These are phyloP conservation scores for Aspergillus bertholletiae DNA, from an alignment of 495 filamentous ascomycete species.

Conservation along the genomic window DNA sequence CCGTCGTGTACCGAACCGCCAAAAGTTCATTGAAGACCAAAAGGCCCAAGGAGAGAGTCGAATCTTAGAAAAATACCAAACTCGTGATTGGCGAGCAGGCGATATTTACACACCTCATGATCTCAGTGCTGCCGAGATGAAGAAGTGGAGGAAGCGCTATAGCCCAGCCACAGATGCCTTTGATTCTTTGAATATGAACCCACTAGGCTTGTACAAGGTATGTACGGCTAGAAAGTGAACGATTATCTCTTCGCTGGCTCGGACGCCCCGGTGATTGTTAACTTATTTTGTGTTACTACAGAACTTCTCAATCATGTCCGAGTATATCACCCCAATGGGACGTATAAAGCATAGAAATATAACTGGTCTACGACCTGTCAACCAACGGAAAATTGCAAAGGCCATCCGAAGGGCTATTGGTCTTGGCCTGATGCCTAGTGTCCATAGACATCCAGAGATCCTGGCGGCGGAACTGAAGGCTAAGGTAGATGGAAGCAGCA, in stretches of 20 bases:
- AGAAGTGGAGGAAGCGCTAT: constrained; percentile 56
- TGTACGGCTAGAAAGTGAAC: constrained; percentile 14
- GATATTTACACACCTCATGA: constrained; percentile 92
- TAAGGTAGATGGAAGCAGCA: constrained; percentile 21
- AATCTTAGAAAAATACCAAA: constrained; percentile 34
- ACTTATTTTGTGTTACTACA: constrained; percentile 25
- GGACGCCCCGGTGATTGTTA: neutral
- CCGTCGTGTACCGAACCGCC: constrained; percentile 29
- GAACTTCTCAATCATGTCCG: constrained; percentile 92
- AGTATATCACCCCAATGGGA: constrained; percentile 80
- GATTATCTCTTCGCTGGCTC: neutral
- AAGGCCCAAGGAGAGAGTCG: constrained; percentile 36
- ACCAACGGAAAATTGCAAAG: constrained; percentile 90
- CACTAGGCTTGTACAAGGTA: constrained; percentile 82
- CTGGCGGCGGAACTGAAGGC: constrained; percentile 45
- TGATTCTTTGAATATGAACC: constrained; percentile 77
- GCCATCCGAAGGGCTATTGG: constrained; percentile 85
- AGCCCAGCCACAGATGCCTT: constrained; percentile 62
- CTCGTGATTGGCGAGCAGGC: constrained; percentile 63
- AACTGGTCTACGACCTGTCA: constrained; percentile 81
- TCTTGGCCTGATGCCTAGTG: constrained; percentile 86
- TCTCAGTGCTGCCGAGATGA: constrained; percentile 68
- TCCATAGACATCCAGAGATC: constrained; percentile 90
- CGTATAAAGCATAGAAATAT: constrained; percentile 70
- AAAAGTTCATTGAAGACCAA: constrained; percentile 37